Base-by-base conservation (phyloP, 108 stramenopile genomes). In the Skeletonema tropicum region DNA sequence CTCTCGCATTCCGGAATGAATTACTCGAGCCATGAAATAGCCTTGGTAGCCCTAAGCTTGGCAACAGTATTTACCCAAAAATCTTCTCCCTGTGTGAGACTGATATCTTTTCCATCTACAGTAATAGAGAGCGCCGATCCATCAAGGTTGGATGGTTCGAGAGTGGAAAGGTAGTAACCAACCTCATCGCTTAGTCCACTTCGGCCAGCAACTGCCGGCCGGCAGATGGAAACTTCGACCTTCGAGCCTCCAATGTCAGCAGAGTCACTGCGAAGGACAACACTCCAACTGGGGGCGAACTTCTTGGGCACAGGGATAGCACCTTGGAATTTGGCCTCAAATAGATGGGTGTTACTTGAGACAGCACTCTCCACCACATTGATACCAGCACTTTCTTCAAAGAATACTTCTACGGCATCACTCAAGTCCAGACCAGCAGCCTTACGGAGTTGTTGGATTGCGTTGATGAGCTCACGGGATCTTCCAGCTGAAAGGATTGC, bases 401-500 rank as follows among this genome's bases (percentile, higher is more conserved):
- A 96, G 83, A 91, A 97, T 0, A 95, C 92, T 73, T 98, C 97
- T 25, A 97, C 95, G 21, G 85, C 75, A 66, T 98, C 98, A 74
- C 83, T 82, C 59, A 97, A 52, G 46, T 92, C 88, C 26, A 98
- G 79, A 12, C 97, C 97, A 52, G 93, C 89, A 33, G 85, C 83
- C 87, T 99, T 99, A 29, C 99, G 90, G 15, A 99, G 84, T 70
- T 98, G 97, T 68, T 99, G 98, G 66, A 99, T 96, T 31, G 89
- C 93, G 69, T 94, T 97, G 70, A 98, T 96, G 35, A 98, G 81
- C 70, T 98, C 97, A 48, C 99, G 95, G 6, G 98, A 88, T 79
- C 86, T 86, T 66, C 96, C 96, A 31, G 95, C 92, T 48, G 87
- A 82, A 35, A 97, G 64, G 70, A 98, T 95, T 49, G 94, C 89